These are phyloP conservation scores for Cochliopodium minus DNA, from an alignment of 208 protist genomes.

Conservation along the genomic window DNA sequence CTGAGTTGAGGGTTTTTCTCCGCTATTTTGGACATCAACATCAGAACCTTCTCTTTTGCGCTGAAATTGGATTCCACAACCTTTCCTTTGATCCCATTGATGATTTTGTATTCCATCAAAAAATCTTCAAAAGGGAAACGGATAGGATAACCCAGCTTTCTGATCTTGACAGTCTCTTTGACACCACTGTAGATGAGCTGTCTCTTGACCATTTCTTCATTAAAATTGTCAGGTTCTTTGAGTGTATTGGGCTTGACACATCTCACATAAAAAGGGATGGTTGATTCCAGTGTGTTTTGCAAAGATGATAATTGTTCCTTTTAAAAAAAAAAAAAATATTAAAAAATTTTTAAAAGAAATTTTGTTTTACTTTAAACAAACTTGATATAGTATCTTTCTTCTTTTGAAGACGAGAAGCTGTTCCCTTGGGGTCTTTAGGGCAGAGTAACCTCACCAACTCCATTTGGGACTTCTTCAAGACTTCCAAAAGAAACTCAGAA, in stretches of 20 bases:
- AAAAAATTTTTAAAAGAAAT: no score
- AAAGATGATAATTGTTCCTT: not conserved
- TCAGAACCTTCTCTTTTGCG: no score
- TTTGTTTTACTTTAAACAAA: no score
- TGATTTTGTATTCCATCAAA: no score
- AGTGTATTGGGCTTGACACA: constrained; percentile 34
- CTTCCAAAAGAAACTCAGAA: constrained; percentile 13
- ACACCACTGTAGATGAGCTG: constrained; percentile 33
- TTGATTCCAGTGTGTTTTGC: constrained; percentile 17
- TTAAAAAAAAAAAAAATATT: not conserved
- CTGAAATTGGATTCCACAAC: no score
- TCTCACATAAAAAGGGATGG: constrained; percentile 30
- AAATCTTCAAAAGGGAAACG: constrained; percentile 27
- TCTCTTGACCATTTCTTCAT: constrained; percentile 20
- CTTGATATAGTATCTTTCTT: constrained; percentile 7
- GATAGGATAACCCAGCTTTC: constrained; percentile 32
- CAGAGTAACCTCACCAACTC: constrained; percentile 15
- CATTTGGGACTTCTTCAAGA: not conserved
- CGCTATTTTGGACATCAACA: no score
- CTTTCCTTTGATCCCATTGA: no score
- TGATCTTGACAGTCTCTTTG: constrained; percentile 31
- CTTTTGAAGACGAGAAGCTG: constrained; percentile 7
- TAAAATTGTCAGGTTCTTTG: constrained; percentile 27
- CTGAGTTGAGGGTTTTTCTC: no score
- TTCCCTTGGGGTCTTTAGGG: not conserved